Base-by-base conservation (phyloP, 257 asterid species). In the Solanum appendiculatum region DNA sequence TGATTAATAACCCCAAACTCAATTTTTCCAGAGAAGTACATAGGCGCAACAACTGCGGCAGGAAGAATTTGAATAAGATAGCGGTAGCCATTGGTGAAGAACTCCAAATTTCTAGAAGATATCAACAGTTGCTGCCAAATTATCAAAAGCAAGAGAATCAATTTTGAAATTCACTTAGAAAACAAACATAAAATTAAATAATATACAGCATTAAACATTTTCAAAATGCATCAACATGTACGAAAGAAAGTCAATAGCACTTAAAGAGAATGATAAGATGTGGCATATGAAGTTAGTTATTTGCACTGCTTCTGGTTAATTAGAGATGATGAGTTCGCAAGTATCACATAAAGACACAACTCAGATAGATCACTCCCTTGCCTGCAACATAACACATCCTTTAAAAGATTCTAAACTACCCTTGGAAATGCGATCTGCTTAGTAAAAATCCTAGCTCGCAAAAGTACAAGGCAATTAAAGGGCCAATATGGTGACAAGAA, bases 1-100 rank as follows among this genome's bases (percentile, higher is more conserved):
- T 96, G 98, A 91, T 94, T 96, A 86, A 96, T 94, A 70, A 96
- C 98, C 89, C 99, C 99, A 94, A 96, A 95, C 87, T 96, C 99
- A 85, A 95, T 94, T 94, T 95, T 96, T 36, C 99, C 99, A 85
- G 99, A 93, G 92, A 96, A 96, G 89, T 92, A 96, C 98, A 96
- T 95, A 46, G 99, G 99, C 66, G 98, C 99, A 85, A 96, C 98
- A 87, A 96, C 98, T 68, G 99, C 99, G 48, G 97, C 99, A 56
- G 99, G 99, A 90, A 96, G 98, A 91, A 95, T 91, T 91, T 96
- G 99, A 90, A 96, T 96, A 89, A 96, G 93, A 89, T 95, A 95
- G 64, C 98, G 93, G 87, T 96, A 96, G 74, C 98, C 99, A 90
- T 7, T 95, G 89, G 99, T 96, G 93, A 96, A 96, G 95, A 96